A percentile compares a stretch with the other conserved stretches of the same genome.
phyloP scores from a whole-genome alignment of 2,329 filamentous ascomycete species.

The Fusarium sp. region DNA sequence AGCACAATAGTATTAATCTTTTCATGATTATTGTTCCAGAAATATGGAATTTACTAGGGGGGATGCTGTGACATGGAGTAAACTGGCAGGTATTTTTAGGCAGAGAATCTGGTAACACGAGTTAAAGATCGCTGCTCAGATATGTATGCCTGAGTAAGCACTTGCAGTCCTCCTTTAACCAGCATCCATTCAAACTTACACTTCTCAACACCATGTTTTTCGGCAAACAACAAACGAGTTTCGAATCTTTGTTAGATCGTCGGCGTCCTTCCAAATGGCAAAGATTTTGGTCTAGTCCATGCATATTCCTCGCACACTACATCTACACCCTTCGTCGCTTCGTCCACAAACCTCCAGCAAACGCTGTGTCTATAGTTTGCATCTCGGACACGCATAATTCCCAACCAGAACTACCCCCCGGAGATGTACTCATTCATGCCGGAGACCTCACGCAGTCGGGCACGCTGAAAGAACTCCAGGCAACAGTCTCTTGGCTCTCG shows the following conservation, averaged over 20 bases:
- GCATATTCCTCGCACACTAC: slow-evolving; percentile 9
- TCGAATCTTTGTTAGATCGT: slow-evolving; percentile 14
- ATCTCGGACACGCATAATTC: slow-evolving; percentile 59
- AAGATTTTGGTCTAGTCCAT: slow-evolving; percentile 12
- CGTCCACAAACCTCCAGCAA: background rate
- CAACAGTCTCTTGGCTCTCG: slow-evolving; percentile 55
- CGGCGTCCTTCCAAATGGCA: slow-evolving; percentile 14
- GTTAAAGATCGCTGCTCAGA: background rate
- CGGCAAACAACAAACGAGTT: background rate
- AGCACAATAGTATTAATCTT: background rate
- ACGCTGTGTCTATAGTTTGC: slow-evolving; percentile 50
- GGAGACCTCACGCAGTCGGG: slow-evolving; percentile 61
- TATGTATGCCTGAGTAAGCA: slow-evolving; percentile 7
- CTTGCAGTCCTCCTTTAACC: background rate
- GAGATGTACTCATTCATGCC: slow-evolving; percentile 60
- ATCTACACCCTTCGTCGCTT: slow-evolving; percentile 10
- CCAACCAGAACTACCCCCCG: slow-evolving; percentile 51
- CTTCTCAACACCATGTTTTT: slow-evolving; percentile 9
- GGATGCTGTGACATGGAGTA: no score
- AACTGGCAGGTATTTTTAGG: no score
- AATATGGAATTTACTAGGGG: no score
- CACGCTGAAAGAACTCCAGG: slow-evolving; percentile 54
- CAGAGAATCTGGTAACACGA: no score
- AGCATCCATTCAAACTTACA: background rate
- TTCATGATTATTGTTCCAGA: background rate